Evolutionary conservation across 2,329 filamentous ascomycete genomes (phyloP), one percentile per base, ranked within the genome.

Genomic region (Alternaria infectoria): DNA sequence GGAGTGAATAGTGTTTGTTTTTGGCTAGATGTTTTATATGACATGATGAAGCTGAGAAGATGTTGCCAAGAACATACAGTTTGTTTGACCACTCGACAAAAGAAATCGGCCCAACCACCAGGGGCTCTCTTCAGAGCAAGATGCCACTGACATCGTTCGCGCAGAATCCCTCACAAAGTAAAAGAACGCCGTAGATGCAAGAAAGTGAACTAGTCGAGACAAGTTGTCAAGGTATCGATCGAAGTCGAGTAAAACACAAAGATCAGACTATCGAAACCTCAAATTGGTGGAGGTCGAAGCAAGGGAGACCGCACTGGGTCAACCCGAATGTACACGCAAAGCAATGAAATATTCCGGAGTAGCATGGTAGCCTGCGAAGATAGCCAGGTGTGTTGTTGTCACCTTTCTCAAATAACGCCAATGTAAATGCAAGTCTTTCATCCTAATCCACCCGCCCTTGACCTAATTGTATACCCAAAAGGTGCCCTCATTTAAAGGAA

Each of bases 171-270:
- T 57, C 45, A 57, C 46, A 55, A 50, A 52, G 50, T 56, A 23
- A 51, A 51, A 58, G 40, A 61, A 64, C 61, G 57, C 61, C 61
- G 40, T 52, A 52, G 49, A 64, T 64, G 61, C 61, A 64, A 54
- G 40, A 54, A n/a, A n/a, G n/a, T n/a, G n/a, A n/a, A n/a, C n/a
- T n/a, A n/a, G 52, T 25, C 1, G 50, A 36, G 50, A 62, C 23
- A 62, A 59, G n/a, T 51, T 63, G 57, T 47, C 56, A 57, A 55
- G 60, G 61, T 63, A 59, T 63, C 57, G 55, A 63, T 55, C 61
- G 21, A 60, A 63, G 57, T 56, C 61, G 55, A 60, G 40, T 52
- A 43, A 62, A 62, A 52, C 47, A 51, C 47, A 59, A 47, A 52
- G 54, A 62, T 50, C 59, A 59, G 54, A 62, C 59, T 61, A 21